Percentiles rank a stretch among this genome's conserved stretches.
phyloP scores from a whole-genome alignment of 805 yeast species.

The Cephaloascus albidus region DNA sequence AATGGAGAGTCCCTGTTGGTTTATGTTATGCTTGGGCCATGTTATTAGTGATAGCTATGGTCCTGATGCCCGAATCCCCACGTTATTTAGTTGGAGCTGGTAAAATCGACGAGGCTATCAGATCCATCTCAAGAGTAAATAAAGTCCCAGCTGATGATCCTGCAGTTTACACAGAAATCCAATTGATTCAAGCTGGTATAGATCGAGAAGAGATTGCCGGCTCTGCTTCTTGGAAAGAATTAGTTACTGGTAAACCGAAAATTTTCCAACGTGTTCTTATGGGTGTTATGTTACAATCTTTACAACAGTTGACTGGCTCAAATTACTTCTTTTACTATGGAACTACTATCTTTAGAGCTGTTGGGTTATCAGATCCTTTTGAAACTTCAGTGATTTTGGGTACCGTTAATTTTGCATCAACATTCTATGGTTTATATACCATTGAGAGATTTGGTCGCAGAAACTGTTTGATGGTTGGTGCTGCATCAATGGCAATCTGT shows the following conservation, averaged over 20 bases:
- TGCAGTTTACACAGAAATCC: constrained; percentile 44
- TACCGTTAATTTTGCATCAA: constrained; percentile 45
- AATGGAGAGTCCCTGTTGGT: constrained; percentile 64
- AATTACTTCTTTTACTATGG: constrained; percentile 64
- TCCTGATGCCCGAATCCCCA: constrained; percentile 64
- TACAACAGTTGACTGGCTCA: constrained; percentile 56
- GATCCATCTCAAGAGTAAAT: constrained; percentile 49
- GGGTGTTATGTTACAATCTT: constrained; percentile 51
- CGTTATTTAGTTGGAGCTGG: constrained; percentile 46
- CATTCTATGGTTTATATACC: constrained; percentile 40
- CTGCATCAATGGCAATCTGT: constrained; percentile 19
- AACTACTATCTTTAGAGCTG: constrained; percentile 50
- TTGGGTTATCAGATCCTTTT: constrained; percentile 48
- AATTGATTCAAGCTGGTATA: constrained; percentile 48
- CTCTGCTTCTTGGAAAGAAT: constrained; percentile 55
- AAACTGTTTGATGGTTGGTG: constrained; percentile 37
- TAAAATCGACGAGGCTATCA: constrained; percentile 42
- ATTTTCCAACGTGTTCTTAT: constrained; percentile 43
- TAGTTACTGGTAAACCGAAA: constrained; percentile 56
- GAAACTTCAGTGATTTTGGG: constrained; percentile 53
- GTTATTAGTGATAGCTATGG: constrained; percentile 39
- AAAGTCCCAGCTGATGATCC: constrained; percentile 44
- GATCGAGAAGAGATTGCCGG: constrained; percentile 57
- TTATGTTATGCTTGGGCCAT: constrained; percentile 37
- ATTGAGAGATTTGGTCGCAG: constrained; percentile 51